These are phyloP conservation scores for Fusarium sp. DNA, from an alignment of 2,329 filamentous ascomycete species.

Conservation along the genomic window DNA sequence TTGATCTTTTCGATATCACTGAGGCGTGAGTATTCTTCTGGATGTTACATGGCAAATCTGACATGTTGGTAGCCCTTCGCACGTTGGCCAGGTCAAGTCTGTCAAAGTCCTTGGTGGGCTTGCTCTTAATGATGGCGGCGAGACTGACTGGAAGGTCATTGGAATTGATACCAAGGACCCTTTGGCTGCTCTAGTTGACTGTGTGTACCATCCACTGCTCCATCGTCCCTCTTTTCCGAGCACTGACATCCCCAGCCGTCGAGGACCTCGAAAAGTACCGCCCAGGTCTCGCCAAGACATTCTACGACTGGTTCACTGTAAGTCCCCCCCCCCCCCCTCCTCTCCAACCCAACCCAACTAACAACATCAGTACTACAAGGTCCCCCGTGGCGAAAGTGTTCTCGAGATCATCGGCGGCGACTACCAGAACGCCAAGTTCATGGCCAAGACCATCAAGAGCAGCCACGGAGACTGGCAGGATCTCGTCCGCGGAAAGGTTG, in stretches of 20 bases:
- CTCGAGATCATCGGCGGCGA: constrained; percentile 55
- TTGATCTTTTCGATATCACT: constrained; percentile 58
- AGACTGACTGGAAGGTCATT: constrained; percentile 59
- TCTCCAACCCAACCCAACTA: fast-evolving
- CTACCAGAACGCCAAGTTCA: constrained; percentile 54
- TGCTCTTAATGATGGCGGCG: constrained; percentile 55
- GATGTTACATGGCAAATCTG: background rate
- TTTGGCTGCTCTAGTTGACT: constrained; percentile 52
- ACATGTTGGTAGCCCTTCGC: constrained; percentile 36
- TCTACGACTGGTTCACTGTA: constrained; percentile 58
- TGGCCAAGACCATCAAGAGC: constrained; percentile 51
- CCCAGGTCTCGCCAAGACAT: constrained; percentile 53
- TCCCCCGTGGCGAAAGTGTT: constrained; percentile 53
- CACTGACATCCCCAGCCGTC: constrained; percentile 48
- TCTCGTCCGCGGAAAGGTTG: constrained; percentile 55
- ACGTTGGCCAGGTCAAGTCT: constrained; percentile 57
- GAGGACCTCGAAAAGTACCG: constrained; percentile 57
- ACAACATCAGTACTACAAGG: constrained; percentile 56
- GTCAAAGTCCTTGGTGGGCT: constrained; percentile 59
- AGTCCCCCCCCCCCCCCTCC: background rate
- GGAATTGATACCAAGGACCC: constrained; percentile 57
- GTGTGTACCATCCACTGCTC: constrained; percentile 40
- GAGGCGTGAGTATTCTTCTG: constrained; percentile 28
- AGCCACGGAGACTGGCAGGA: constrained; percentile 58
- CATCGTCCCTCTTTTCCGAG: fast-evolving